These are phyloP conservation scores for Adansonia gregorii DNA, from an alignment of 441 rosid genomes.

Conservation along the genomic window DNA sequence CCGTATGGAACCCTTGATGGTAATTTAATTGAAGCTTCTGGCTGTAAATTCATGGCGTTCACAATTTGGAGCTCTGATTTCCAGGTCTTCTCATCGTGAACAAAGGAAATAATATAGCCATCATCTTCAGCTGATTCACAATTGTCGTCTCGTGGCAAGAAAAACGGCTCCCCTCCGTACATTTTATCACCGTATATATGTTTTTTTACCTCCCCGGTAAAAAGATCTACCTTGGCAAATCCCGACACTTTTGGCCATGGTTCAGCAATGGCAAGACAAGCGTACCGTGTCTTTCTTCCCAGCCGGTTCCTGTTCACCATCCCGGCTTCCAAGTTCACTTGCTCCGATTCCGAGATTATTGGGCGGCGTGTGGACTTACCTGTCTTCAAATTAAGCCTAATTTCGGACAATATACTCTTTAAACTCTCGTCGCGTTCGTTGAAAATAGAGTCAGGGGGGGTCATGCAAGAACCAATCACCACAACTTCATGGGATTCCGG, in stretches of 20 bases:
- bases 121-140: conserved; percentile 52
- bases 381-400: conserved; percentile 59
- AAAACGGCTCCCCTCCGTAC: conserved; percentile 79
- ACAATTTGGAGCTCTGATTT: conserved; percentile 71
- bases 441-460: conserved; percentile 80
- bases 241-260: conserved; percentile 85
- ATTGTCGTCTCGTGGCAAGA: conserved; percentile 49
- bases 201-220: conserved; percentile 56
- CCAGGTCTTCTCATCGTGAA: conserved; percentile 68
- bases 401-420: conserved; percentile 60
- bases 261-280: conserved; percentile 73
- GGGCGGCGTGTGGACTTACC: conserved; percentile 62
- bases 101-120: conserved; percentile 65
- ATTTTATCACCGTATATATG: conserved; percentile 53
- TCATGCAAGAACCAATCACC: conserved; percentile 80
- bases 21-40: conserved; percentile 57
- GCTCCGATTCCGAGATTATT: conserved; percentile 46
- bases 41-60: conserved; percentile 54
- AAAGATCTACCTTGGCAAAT: conserved; percentile 73
- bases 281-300: conserved; percentile 64
- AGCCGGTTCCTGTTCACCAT: conserved; percentile 73
- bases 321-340: conserved; percentile 72
- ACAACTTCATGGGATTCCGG: conserved; percentile 67
- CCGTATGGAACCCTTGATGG: conserved; percentile 86
- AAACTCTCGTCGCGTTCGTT: conserved; percentile 66